Base-by-base conservation (phyloP, 306 rosid genomes). In the Glycine latifolia region DNA sequence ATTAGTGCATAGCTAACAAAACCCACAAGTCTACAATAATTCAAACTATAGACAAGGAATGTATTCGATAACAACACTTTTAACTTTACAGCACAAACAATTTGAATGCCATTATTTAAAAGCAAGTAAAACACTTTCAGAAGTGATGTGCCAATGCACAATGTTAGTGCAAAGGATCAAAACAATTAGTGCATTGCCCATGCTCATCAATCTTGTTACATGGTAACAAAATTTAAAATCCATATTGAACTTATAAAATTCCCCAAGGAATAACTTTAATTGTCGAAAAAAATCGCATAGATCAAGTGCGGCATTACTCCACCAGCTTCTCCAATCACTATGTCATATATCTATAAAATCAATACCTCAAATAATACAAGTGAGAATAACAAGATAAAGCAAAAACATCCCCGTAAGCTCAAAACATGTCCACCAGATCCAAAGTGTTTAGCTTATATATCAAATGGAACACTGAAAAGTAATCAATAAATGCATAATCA, bases 1-100 rank as follows among this genome's bases (percentile, higher is more conserved):
- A 43, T 46, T 55, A 85, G 72, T 79, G 31, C 55, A 16, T 26
- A 69, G 68, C 47, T 48, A 83, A 70, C n/a, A 44, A 80, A 55
- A 76, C 73, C 17, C 10, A 63, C 2, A 71, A 52, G 11, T 69
- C 75, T 31, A 48, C 39, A 67, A 72, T 15, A 78, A 73, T 75
- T 79, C 69, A 75, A 81, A 61, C 48, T 39, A 72, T 35, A 83
- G 58, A 8, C 37, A 49, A 55, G 16, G 56, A 75, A 66, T 61
- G 37, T 15, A 70, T 55, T 44, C 31, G 69, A 82, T 20, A 62
- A 54, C 31, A 61, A 46, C 8, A 44, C 3, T 47, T 79, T 76
- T 13, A 82, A 60, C 46, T 46, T 66, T 14, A 41, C 53, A 59
- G 55, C 5, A 3, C 16, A 41, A 61, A 65, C 56, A 71, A 56